Base-by-base conservation (phyloP, 2,329 filamentous ascomycete genomes). In the Trichoderma sp. region DNA sequence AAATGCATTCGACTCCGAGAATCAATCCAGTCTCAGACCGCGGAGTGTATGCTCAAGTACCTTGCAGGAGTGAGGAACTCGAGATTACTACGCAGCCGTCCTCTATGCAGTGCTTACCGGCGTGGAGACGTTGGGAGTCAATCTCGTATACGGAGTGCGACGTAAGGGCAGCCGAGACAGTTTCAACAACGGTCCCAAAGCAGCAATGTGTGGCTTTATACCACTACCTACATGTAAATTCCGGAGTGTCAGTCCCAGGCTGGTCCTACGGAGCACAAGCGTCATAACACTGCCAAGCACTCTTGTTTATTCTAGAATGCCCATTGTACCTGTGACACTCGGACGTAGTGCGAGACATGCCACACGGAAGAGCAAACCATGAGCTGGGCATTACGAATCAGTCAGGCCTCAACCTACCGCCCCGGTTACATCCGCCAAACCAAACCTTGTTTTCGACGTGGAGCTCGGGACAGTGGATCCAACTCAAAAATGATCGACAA, bases 391-490 rank as follows among this genome's bases (percentile, higher is more conserved):
- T 51, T 51, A 66, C 43, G 63, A 66, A 66, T 39, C 39, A 21
- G 8, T 21, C 21, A 30, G 34, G 26, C 52, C 52, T 66, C 61
- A 66, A n/a, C 32, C 52, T 26, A 56, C 61, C 52, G 37, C 61
- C 52, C 52, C 52, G 61, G 61, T 66, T 58, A 66, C 61, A 66
- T 60, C 56, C 46, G 32, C 32, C 49, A 16, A 60, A 56, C 34
- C 58, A 21, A 60, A 56, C 34, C 58, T 55, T 46, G 24, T 60
- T 67, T 56, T 43, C 56, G 37, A 51, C 43, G 66, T 68, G 66
- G 66, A 68, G 39, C 56, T 32, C 64, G 39, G 54, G 54, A 51
- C 39, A 21, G 64, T 51, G 64, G 64, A 55, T 46, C 52, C 52
- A 28, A 49, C 39, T 56, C 54, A 51, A 66, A 43, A 43, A 32